Percentiles rank a stretch among this genome's conserved stretches.
These are phyloP conservation scores for Erodium trifolium DNA, from an alignment of 441 rosid species.

Conservation along the genomic window DNA sequence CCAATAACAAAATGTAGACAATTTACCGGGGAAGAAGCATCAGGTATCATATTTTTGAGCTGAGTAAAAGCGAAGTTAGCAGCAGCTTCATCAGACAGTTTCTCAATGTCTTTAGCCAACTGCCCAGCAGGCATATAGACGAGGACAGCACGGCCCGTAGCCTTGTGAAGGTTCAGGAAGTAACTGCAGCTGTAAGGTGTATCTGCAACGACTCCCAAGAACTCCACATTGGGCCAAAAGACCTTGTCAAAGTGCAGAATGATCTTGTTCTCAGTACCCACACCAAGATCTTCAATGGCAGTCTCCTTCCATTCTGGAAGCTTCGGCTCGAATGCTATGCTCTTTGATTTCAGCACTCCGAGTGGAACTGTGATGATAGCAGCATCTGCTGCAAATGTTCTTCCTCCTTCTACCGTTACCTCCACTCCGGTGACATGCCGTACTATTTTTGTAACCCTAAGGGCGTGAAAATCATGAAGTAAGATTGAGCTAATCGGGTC, in stretches of 20 bases:
- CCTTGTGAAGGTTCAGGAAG: slow-evolving; percentile 91
- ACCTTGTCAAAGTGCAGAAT: slow-evolving; percentile 69
- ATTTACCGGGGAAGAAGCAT: slow-evolving; percentile 67
- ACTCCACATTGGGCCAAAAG: slow-evolving; percentile 97
- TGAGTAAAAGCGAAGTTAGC: slow-evolving; percentile 72
- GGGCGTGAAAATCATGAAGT: slow-evolving; percentile 4
- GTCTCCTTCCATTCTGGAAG: slow-evolving; percentile 93
- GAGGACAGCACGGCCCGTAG: slow-evolving; percentile 75
- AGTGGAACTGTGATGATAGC: slow-evolving; percentile 76
- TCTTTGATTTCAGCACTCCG: slow-evolving; percentile 72
- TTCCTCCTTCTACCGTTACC: slow-evolving; percentile 70
- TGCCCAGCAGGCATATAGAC: slow-evolving; percentile 98
- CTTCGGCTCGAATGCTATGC: slow-evolving; percentile 61
- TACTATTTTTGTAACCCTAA: slow-evolving; percentile 57
- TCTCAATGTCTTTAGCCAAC: slow-evolving; percentile 90
- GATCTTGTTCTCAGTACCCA: slow-evolving; percentile 92
- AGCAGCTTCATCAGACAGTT: slow-evolving; percentile 88
- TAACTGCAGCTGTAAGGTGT: slow-evolving; percentile 89
- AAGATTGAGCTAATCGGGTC: background rate
- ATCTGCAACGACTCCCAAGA: slow-evolving; percentile 87
- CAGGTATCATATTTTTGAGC: slow-evolving; percentile 85
- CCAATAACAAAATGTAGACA: background rate
- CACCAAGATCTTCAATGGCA: slow-evolving; percentile 78
- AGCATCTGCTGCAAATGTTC: slow-evolving; percentile 71
- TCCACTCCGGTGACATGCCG: slow-evolving; percentile 68